phyloP scores from a whole-genome alignment of 108 stramenopile genomes.

The Pseudonitzschia pungens region DNA sequence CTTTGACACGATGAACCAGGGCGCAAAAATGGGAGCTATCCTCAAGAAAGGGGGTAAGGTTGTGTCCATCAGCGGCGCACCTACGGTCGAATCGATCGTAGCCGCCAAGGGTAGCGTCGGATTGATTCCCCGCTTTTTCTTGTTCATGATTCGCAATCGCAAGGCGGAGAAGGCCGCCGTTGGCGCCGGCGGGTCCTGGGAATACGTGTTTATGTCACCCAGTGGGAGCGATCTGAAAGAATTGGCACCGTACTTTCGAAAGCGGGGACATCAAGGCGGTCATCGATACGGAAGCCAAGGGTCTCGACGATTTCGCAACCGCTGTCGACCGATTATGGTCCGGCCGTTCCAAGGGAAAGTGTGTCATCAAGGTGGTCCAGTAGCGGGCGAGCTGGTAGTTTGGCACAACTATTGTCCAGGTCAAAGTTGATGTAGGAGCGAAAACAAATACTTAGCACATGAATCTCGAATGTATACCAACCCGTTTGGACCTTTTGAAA shows the following conservation, averaged over 20 bases:
- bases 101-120: not conserved
- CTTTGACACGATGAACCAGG: constrained; percentile 22
- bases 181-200: constrained; percentile 15
- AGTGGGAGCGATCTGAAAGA: constrained; percentile 17
- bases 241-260: constrained; percentile 2
- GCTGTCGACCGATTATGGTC: constrained; percentile 14
- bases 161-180: constrained; percentile 4
- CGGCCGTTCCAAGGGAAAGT: constrained; percentile 23
- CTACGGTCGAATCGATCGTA: not conserved
- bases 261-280: constrained; percentile 13
- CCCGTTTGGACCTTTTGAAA: no score
- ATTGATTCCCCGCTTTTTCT: not conserved
- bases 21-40: not conserved
- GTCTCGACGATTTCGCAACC: not conserved
- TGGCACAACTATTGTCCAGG: no score
- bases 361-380: constrained; percentile 4
- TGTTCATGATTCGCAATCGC: constrained; percentile 7
- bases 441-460: no score
- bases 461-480: no score
- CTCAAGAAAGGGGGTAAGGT: constrained; percentile 24
- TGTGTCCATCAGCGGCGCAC: not conserved
- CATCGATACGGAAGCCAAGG: constrained; percentile 19
- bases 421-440: no score
- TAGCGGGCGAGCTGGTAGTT: no score
- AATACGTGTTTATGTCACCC: constrained; percentile 18